phyloP scores from a whole-genome alignment of 306 rosid species.

The Carpinus fangiana region DNA sequence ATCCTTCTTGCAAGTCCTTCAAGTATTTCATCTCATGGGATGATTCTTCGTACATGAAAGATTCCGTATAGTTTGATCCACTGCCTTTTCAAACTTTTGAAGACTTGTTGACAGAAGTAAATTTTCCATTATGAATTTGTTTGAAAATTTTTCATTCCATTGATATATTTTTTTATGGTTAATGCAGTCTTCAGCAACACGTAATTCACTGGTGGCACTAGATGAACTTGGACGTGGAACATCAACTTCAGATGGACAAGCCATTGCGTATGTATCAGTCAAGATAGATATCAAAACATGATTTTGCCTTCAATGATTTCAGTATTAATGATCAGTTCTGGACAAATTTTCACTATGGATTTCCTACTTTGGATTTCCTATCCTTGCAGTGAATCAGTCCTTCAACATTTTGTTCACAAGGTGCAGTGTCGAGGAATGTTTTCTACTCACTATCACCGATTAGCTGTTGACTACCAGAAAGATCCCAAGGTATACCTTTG shows the following conservation, averaged over 20 bases:
- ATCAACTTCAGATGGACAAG: conserved; percentile 97
- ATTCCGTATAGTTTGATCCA: neutral
- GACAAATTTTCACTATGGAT: neutral
- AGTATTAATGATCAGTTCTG: conserved; percentile 9
- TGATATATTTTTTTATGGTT: conserved; percentile 25
- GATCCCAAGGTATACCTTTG: conserved; percentile 60
- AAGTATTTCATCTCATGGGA: neutral
- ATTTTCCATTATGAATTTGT: neutral
- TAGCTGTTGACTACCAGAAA: conserved; percentile 61
- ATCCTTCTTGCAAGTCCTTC: neutral
- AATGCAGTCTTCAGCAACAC: conserved; percentile 77
- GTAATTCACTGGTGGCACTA: conserved; percentile 74
- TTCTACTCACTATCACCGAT: conserved; percentile 90
- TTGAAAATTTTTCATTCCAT: conserved; percentile 6
- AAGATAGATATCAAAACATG: conserved; percentile 17
- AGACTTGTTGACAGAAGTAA: neutral
- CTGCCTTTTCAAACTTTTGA: neutral
- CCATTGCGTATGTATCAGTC: conserved; percentile 77
- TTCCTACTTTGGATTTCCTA: conserved; percentile 26
- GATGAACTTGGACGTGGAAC: conserved; percentile 99
- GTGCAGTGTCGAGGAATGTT: conserved; percentile 87
- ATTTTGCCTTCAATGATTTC: conserved; percentile 19
- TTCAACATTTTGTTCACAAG: conserved; percentile 75
- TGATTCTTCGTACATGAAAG: neutral
- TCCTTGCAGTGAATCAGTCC: conserved; percentile 72